Evolutionary conservation across 202 grass and related monocot genomes (phyloP).

Genomic region (Brachypodium distachyon): DNA sequence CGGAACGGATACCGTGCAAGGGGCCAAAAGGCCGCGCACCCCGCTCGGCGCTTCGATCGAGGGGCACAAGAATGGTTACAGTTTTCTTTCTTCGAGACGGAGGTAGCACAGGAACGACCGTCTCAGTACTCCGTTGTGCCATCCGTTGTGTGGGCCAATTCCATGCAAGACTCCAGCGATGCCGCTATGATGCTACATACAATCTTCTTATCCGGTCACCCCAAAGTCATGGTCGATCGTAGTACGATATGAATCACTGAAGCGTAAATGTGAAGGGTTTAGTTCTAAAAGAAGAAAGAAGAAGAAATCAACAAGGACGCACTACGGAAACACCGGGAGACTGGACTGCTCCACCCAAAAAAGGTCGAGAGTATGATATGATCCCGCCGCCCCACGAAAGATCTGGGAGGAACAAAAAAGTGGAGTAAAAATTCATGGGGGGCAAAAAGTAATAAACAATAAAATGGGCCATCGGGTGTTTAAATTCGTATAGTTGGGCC

Average conservation of each 20-base stretch:
- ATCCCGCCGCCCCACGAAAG: neutral
- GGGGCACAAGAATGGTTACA: too few species aligned
- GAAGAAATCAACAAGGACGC: neutral
- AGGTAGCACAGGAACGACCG: too few species aligned
- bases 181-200: too few species aligned
- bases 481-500: conserved; percentile 8
- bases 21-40: neutral
- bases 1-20: neutral
- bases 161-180: neutral
- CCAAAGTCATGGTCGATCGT: neutral
- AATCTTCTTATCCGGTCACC: too few species aligned
- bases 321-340: neutral
- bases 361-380: neutral
- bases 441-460: neutral
- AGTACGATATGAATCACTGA: neutral
- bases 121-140: too few species aligned
- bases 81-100: too few species aligned
- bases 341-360: neutral
- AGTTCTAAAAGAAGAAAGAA: too few species aligned
- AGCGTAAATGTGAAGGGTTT: neutral
- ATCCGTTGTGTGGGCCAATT: neutral
- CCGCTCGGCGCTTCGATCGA: neutral
- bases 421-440: neutral
- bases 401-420: neutral
- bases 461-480: neutral